Conservation (phyloP, 2,329 filamentous ascomycete genomes). For the Penicillium carneum region DNA sequence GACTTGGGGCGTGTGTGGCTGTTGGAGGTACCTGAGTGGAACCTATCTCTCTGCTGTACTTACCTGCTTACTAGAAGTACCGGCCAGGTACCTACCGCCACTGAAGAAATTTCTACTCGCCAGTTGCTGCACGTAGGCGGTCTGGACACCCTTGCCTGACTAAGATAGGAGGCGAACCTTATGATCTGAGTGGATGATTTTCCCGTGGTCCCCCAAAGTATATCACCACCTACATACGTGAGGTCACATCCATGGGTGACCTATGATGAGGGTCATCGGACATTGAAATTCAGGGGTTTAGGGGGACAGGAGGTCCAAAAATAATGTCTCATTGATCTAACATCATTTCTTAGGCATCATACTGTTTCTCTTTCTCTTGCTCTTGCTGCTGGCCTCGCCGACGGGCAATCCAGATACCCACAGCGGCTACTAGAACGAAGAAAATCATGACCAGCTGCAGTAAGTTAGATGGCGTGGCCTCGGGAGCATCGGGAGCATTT, state of each 20-base stretch:
- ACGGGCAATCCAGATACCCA: constrained; percentile 31
- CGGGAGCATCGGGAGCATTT: constrained; percentile 16
- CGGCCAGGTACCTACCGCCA: constrained; percentile 19
- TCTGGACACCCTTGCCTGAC: constrained; percentile 22
- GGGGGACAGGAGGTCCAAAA: background rate
- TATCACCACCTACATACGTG: constrained; percentile 18
- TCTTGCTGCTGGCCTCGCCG: constrained; percentile 29
- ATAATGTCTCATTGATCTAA: constrained; percentile 3
- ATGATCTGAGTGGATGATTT: constrained; percentile 15
- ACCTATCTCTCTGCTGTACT: background rate
- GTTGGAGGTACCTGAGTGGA: background rate
- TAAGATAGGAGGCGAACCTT: constrained; percentile 19
- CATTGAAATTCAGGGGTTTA: background rate
- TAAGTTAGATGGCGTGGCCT: constrained; percentile 22
- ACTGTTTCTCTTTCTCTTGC: constrained; percentile 27
- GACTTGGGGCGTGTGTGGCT: constrained; percentile 20
- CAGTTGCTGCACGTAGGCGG: constrained; percentile 27
- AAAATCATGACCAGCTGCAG: constrained; percentile 30
- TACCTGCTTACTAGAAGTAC: background rate
- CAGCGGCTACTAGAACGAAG: constrained; percentile 28
- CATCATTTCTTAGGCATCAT: constrained; percentile 20
- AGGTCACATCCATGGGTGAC: constrained; percentile 1
- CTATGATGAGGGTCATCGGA: background rate
- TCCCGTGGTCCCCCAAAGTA: constrained; percentile 3
- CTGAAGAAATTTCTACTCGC: constrained; percentile 27